Percentiles rank a stretch among this genome's conserved stretches.
Evolutionary conservation across 2,329 filamentous ascomycete genomes (phyloP).

Genomic region (Stachybotrys chartarum): DNA sequence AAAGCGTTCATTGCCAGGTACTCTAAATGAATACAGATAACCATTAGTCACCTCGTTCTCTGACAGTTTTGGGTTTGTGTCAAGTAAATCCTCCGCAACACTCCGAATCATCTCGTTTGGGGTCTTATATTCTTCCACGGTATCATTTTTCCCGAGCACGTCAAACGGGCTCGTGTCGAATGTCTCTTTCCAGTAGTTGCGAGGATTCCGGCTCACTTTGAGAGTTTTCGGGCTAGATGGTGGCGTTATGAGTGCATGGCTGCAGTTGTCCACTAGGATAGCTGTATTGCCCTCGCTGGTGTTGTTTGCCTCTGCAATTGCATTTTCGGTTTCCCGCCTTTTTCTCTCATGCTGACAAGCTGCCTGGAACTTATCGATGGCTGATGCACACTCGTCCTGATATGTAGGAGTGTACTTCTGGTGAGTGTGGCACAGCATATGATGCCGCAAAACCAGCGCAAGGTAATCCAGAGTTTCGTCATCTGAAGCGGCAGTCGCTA

Average conservation of each 20-base stretch:
- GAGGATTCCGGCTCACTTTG: background rate
- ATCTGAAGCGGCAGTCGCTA: background rate
- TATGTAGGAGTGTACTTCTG: background rate
- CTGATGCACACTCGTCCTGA: background rate
- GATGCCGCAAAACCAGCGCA: background rate
- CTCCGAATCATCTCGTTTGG: background rate
- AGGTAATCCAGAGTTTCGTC: background rate
- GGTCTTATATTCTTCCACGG: background rate
- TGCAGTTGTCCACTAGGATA: background rate
- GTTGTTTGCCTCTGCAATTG: background rate
- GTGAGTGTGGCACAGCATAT: background rate
- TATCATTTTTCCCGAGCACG: background rate
- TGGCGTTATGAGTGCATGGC: background rate
- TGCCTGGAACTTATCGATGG: background rate
- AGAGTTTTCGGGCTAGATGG: background rate
- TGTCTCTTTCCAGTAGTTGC: background rate
- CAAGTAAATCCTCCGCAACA: background rate
- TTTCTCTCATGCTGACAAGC: background rate
- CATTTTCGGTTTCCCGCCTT: background rate
- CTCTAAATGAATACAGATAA: background rate
- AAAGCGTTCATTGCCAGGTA: background rate
- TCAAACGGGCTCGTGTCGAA: background rate
- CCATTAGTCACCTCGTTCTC: background rate
- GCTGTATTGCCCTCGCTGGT: background rate
- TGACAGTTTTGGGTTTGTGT: background rate